These are phyloP conservation scores for Aspergillus ustus DNA, from an alignment of 2,329 filamentous ascomycete genomes.

Conservation along the genomic window DNA sequence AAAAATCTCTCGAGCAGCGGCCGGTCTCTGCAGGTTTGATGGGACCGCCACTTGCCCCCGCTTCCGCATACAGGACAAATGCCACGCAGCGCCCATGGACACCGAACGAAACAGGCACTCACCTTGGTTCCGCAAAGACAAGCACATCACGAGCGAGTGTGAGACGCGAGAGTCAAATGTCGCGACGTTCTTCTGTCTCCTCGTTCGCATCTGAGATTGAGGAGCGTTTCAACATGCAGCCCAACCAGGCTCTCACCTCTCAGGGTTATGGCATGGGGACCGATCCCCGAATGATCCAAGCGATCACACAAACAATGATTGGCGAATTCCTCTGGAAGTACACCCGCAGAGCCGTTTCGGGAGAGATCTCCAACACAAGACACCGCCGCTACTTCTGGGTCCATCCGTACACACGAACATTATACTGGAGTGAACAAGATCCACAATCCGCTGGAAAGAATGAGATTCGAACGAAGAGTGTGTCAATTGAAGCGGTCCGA, in stretches of 20 bases:
- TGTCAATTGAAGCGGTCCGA: slow-evolving; percentile 88
- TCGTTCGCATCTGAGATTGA: slow-evolving; percentile 96
- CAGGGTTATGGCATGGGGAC: slow-evolving; percentile 72
- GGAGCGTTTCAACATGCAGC: slow-evolving; percentile 79
- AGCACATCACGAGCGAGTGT: slow-evolving; percentile 65
- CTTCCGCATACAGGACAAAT: slow-evolving; percentile 68
- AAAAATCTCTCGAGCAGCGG: slow-evolving; percentile 59
- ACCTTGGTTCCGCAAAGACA: slow-evolving; percentile 49
- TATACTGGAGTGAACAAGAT: slow-evolving; percentile 96
- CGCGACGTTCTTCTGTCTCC: slow-evolving; percentile 83
- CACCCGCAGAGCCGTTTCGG: slow-evolving; percentile 89
- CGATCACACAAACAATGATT: slow-evolving; percentile 99
- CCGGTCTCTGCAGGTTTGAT: slow-evolving; percentile 58
- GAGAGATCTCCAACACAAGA: slow-evolving; percentile 83
- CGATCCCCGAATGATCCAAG: slow-evolving; percentile 97
- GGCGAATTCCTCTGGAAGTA: slow-evolving; percentile 99
- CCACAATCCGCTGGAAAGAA: slow-evolving; percentile 77
- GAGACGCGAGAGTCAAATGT: slow-evolving; percentile 50
- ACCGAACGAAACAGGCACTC: slow-evolving; percentile 58
- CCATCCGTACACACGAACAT: slow-evolving; percentile 91
- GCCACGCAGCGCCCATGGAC: slow-evolving; percentile 62
- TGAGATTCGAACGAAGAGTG: slow-evolving; percentile 83
- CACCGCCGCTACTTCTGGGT: slow-evolving; percentile 99
- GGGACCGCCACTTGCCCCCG: slow-evolving; percentile 83
- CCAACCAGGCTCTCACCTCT: slow-evolving; percentile 53